These are phyloP conservation scores for Diaporthe humulicola DNA, from an alignment of 2,329 filamentous ascomycete genomes.

Conservation along the genomic window DNA sequence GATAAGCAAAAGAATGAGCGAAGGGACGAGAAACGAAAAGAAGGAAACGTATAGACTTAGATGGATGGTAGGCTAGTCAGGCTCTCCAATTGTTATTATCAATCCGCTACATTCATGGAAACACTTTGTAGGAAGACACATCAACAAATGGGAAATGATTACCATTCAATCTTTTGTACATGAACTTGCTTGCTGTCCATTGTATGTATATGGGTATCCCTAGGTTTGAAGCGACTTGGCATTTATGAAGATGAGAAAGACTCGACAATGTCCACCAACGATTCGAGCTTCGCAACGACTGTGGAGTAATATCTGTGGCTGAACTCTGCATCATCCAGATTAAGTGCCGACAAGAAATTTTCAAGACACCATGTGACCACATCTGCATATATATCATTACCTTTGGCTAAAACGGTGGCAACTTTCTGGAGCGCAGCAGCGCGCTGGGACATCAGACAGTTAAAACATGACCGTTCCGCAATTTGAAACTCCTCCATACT, in stretches of 20 bases:
- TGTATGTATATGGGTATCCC: too few species aligned
- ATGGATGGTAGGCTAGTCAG: too few species aligned
- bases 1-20: too few species aligned
- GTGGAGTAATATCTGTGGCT: neutral
- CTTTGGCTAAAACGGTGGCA: neutral
- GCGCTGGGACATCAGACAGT: neutral
- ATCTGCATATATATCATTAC: neutral
- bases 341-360: neutral
- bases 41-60: too few species aligned
- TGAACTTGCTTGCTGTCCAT: too few species aligned
- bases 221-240: too few species aligned
- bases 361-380: neutral
- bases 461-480: neutral
- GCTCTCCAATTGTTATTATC: too few species aligned
- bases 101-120: too few species aligned
- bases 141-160: too few species aligned
- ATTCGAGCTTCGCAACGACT: neutral
- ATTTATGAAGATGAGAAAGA: neutral
- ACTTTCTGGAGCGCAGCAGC: neutral
- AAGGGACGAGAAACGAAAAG: too few species aligned
- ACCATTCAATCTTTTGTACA: too few species aligned
- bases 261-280: neutral
- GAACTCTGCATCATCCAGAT: neutral
- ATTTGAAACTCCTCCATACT: neutral
- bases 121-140: too few species aligned